phyloP scores from a whole-genome alignment of 2,329 filamentous ascomycete species.

The Xylaria sp. region DNA sequence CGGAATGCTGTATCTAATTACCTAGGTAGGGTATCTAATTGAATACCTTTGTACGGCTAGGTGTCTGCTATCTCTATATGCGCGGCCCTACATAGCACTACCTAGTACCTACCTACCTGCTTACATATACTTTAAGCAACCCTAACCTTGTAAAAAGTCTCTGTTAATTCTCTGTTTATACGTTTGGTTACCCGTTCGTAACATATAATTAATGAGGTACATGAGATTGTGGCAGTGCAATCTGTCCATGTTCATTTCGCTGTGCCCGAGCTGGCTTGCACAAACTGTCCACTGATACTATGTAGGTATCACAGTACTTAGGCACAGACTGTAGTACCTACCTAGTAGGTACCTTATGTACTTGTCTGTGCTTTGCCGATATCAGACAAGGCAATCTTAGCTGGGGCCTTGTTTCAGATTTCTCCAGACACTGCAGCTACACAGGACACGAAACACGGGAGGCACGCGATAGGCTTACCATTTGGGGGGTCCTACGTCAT shows the following conservation, averaged over 20 bases:
- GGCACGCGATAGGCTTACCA: too few species aligned
- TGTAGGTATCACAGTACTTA: neutral
- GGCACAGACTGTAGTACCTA: too few species aligned
- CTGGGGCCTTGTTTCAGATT: constrained; percentile 21
- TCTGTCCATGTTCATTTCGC: neutral
- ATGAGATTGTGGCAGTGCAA: neutral
- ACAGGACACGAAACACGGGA: neutral
- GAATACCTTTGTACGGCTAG: too few species aligned
- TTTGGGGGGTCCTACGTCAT: constrained; percentile 22
- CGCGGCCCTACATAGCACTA: too few species aligned
- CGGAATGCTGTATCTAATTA: too few species aligned
- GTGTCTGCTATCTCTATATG: too few species aligned
- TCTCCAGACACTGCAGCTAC: neutral
- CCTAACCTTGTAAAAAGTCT: neutral
- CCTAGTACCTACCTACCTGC: too few species aligned
- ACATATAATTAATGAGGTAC: neutral
- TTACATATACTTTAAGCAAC: neutral
- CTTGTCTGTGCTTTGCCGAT: constrained; percentile 10
- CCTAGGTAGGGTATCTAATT: too few species aligned
- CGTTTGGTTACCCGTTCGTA: neutral
- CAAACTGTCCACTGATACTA: neutral
- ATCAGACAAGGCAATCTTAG: constrained; percentile 23
- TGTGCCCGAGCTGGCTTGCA: neutral
- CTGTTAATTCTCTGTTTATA: neutral
- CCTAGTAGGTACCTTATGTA: too few species aligned